A percentile compares a stretch with the other conserved stretches of the same genome.
These are phyloP conservation scores for Tolypocladium ovalisporum DNA, from an alignment of 2,329 filamentous ascomycete genomes.

Conservation along the genomic window DNA sequence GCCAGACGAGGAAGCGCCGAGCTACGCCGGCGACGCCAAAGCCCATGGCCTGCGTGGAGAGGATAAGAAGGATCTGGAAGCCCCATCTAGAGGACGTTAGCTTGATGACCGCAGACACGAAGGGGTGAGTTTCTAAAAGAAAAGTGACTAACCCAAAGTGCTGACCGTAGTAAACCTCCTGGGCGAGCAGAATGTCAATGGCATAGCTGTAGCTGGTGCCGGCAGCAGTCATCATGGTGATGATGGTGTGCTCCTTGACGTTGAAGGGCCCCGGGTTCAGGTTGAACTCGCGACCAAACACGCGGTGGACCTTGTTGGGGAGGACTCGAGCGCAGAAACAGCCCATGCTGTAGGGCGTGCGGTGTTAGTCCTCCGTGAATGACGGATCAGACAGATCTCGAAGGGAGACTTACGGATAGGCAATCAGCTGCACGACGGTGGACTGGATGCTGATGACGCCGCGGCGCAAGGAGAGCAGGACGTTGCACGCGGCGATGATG, in stretches of 20 bases:
- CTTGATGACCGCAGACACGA: rapidly evolving
- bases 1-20: constrained; percentile 47
- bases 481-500: constrained; percentile 44
- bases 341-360: constrained; percentile 13
- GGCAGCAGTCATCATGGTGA: constrained; percentile 32
- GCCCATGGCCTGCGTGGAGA: constrained; percentile 52
- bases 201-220: constrained; percentile 21
- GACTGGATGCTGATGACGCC: constrained; percentile 39
- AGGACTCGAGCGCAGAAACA: constrained; percentile 19
- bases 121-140: not conserved
- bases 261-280: constrained; percentile 31
- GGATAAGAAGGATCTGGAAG: constrained; percentile 47
- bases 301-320: constrained; percentile 15
- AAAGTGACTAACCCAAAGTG: constrained; percentile 24
- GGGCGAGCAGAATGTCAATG: constrained; percentile 28
- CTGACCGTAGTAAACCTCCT: constrained; percentile 37
- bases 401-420: constrained; percentile 32
- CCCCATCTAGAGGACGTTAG: constrained; percentile 14
- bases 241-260: constrained; percentile 36
- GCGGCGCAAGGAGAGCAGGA: constrained; percentile 37
- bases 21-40: constrained; percentile 51
- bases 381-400: too few relatives aligned
- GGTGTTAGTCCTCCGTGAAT: not conserved
- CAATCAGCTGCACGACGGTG: constrained; percentile 42
- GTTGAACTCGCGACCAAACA: constrained; percentile 22